phyloP scores from a whole-genome alignment of 768 basidiomycete species.

The Vishniacozyma victoriae region DNA sequence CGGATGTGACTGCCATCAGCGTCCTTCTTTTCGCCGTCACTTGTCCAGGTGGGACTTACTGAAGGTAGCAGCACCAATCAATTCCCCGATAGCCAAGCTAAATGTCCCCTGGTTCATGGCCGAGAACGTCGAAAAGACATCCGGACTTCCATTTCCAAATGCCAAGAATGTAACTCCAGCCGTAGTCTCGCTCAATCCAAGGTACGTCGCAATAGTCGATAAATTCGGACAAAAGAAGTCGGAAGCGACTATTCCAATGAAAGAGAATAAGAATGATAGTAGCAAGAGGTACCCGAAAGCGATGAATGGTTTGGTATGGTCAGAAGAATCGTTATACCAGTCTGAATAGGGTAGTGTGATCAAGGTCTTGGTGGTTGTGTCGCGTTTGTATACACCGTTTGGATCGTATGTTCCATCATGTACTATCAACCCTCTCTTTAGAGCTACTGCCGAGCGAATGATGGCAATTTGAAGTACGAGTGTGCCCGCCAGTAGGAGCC shows the following conservation, averaged over 20 bases:
- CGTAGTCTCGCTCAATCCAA: constrained; percentile 85
- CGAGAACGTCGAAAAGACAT: constrained; percentile 91
- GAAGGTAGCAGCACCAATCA: constrained; percentile 91
- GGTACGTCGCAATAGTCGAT: constrained; percentile 73
- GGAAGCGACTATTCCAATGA: constrained; percentile 86
- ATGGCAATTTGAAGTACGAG: constrained; percentile 14
- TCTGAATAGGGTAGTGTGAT: constrained; percentile 18
- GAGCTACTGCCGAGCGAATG: constrained; percentile 1
- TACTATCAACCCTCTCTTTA: too few species aligned
- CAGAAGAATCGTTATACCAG: constrained; percentile 13
- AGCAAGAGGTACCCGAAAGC: constrained; percentile 10
- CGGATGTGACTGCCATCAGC: constrained; percentile 60
- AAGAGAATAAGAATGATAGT: constrained; percentile 77
- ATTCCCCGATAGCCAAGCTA: constrained; percentile 85
- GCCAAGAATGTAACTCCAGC: constrained; percentile 96
- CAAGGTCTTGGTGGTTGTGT: constrained; percentile 1
- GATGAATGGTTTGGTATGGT: constrained; percentile 10
- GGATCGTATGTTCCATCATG: neutral
- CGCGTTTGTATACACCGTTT: neutral
- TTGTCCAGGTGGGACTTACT: constrained; percentile 43
- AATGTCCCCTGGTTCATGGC: constrained; percentile 82
- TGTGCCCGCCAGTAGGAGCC: neutral
- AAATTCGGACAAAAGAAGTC: constrained; percentile 98
- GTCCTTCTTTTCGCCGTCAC: neutral
- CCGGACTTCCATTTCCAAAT: constrained; percentile 94